Evolutionary conservation across 331 rosid species (phyloP), one percentile per base, ranked within the genome.

Genomic region (Pyracantha coccinea): DNA sequence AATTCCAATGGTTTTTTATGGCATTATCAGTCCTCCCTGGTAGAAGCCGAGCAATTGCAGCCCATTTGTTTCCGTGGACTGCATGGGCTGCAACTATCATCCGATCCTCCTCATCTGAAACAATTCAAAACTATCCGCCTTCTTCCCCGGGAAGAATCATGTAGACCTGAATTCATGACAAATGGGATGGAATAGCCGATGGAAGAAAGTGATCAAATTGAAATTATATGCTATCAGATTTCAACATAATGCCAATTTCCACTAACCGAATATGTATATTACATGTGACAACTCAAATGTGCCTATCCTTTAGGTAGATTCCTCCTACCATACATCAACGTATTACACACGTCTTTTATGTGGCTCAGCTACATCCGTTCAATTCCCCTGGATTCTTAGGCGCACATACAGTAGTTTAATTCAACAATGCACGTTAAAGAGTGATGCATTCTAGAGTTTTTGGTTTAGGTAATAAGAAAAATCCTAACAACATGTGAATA

Each of bases 21-120:
- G 95, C 87, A 70, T 87, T 89, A 72, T 89, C 95, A 5, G 92
- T 89, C 86, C 95, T 82, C 38, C 95, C 95, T 19, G 84, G 85
- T 75, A 89, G 71, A 77, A 89, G 90, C 82, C 84, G 71, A 2
- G 95, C 90, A 53, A 89, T 89, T 24, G 85, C 90, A 54, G 92
- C 90, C 95, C 95, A 89, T 77, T 84, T 89, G 79, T 89, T 88
- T 29, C 88, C 90, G 53, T 83, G 92, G 50, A 93, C 63, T 69
- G 86, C 89, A 81, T 93, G 98, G 71, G 98, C 95, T 73, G 88
- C 78, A 71, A 93, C 87, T 77, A 93, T 93, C 80, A 87, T 87
- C 68, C 66, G 82, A 75, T 90, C 97, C 64, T 90, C 98, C 85
- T 86, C 95, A 78, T 89, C 98, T 93, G 90, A 71, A 80, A 83